Base-by-base conservation (phyloP, 805 yeast species). In the Candida nitratophila region DNA sequence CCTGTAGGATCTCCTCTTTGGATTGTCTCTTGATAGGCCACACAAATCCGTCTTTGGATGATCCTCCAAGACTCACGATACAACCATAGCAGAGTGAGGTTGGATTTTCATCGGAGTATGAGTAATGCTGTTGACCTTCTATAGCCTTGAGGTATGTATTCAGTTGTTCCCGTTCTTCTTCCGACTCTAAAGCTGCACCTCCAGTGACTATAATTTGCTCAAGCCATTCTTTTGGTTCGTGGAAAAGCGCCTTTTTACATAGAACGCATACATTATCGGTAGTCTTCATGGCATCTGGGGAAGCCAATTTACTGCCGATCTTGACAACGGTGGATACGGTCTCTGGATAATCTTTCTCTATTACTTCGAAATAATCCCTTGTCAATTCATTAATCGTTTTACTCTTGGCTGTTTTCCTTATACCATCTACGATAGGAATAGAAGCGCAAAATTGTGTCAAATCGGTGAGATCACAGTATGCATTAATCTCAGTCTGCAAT, bases 311-410 rank as follows among this genome's bases (percentile, higher is more conserved):
- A 40, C 81, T 81, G 5, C 93, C 96, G 0, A 96, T 89, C 51
- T 86, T 82, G 14, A 89, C 89, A 19, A 91, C 97, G 0, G 98
- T 90, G 0, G 96, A 84, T 3, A 90, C 89, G 2, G 91, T 86
- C 45, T 91, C 86, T 0, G 96, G 89, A 57, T 89, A 89, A 15
- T 81, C 89, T 6, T 72, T 71, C 55, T 87, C 96, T 21, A 90
- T 77, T 30, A 72, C 70, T 27, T 68, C 72, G 53, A 87, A 87
- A 61, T 91, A 91, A 41, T 79, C 75, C 24, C 78, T 69, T 1
- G 89, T 81, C 41, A 91, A 71, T 55, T 87, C 95, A 53, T 86
- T 83, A 17, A 91, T 82, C 2, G 96, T 85, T 73, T 83, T 85
- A 52, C 82, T 80, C 57, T 80, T 85, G 16, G 81, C 73, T 45